A percentile compares a stretch with the other conserved stretches of the same genome.
phyloP scores from a whole-genome alignment of 2,329 filamentous ascomycete species.

The Alternaria incomplexa region DNA sequence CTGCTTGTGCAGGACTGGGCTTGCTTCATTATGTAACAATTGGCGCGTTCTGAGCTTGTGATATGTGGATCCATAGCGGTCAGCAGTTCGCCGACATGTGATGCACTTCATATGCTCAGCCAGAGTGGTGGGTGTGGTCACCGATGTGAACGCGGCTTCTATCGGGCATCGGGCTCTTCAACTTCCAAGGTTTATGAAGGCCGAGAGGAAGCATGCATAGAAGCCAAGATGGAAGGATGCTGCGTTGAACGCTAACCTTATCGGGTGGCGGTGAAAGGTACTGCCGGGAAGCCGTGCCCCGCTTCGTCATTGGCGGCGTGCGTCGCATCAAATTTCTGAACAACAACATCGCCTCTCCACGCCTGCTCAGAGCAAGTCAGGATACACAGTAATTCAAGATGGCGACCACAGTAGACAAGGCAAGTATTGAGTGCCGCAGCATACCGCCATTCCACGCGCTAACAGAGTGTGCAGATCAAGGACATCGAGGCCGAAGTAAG shows the following conservation, averaged over 20 bases:
- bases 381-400: conserved; percentile 62
- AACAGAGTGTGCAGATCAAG: conserved; percentile 73
- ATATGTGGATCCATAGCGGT: conserved; percentile 22
- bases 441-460: conserved; percentile 39
- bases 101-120: conserved; percentile 8
- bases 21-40: conserved; percentile 39
- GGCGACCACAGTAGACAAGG: conserved; percentile 98
- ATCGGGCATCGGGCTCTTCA: too few relatives aligned
- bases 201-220: conserved; percentile 8
- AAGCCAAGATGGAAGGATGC: conserved; percentile 8
- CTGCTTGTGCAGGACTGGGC: conserved; percentile 10
- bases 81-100: conserved; percentile 19
- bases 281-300: conserved; percentile 24
- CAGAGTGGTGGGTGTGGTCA: conserved; percentile 6
- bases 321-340: conserved; percentile 41
- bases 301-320: conserved; percentile 33
- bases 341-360: conserved; percentile 11
- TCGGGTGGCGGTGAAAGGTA: conserved; percentile 18
- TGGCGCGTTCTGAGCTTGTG: conserved; percentile 22
- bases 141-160: conserved; percentile 27
- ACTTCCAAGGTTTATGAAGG: conserved; percentile 22
- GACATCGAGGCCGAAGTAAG: conserved; percentile 91
- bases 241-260: conserved; percentile 2
- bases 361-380: conserved; percentile 7
- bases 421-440: conserved; percentile 48